Conservation (phyloP, 768 basidiomycete species). For the Termitomyces heimii region DNA sequence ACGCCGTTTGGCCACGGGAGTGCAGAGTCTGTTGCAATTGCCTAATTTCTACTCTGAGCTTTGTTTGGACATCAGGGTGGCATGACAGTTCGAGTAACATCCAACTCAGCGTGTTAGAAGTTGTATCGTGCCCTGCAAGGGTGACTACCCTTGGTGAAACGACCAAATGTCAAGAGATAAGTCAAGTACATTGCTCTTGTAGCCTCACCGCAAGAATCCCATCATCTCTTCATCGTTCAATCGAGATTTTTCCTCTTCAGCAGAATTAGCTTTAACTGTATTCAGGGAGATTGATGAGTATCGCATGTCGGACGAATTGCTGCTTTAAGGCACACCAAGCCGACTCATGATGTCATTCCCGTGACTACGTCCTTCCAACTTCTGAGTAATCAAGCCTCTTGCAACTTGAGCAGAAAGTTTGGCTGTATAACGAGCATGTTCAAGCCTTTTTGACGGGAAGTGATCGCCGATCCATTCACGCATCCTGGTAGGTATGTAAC, state of each 20-base stretch:
- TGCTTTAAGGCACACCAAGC: slow-evolving; percentile 24
- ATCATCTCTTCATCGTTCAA: slow-evolving; percentile 45
- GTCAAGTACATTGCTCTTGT: neutral
- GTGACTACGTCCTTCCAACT: slow-evolving; percentile 23
- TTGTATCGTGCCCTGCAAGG: slow-evolving; percentile 56
- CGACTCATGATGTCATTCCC: slow-evolving; percentile 40
- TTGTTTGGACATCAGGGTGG: slow-evolving; percentile 50
- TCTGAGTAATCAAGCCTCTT: slow-evolving; percentile 29
- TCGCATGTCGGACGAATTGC: neutral
- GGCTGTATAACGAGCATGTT: slow-evolving; percentile 24
- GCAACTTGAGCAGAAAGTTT: slow-evolving; percentile 26
- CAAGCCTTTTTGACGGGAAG: slow-evolving; percentile 23
- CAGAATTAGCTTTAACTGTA: slow-evolving; percentile 49
- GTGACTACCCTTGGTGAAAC: slow-evolving; percentile 45
- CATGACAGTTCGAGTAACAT: slow-evolving; percentile 56
- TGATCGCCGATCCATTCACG: slow-evolving; percentile 29
- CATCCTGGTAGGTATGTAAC: slow-evolving; percentile 22
- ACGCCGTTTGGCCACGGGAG: slow-evolving; percentile 29
- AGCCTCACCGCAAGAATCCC: slow-evolving; percentile 45
- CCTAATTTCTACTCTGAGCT: slow-evolving; percentile 56
- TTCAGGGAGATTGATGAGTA: neutral
- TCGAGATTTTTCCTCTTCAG: slow-evolving; percentile 34
- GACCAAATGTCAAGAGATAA: neutral
- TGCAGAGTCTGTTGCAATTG: slow-evolving; percentile 29
- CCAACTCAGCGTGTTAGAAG: slow-evolving; percentile 54